Percentiles rank a stretch among this genome's conserved stretches.
Evolutionary conservation across 2,329 filamentous ascomycete species (phyloP).

Genomic region (Penicillium sp.): DNA sequence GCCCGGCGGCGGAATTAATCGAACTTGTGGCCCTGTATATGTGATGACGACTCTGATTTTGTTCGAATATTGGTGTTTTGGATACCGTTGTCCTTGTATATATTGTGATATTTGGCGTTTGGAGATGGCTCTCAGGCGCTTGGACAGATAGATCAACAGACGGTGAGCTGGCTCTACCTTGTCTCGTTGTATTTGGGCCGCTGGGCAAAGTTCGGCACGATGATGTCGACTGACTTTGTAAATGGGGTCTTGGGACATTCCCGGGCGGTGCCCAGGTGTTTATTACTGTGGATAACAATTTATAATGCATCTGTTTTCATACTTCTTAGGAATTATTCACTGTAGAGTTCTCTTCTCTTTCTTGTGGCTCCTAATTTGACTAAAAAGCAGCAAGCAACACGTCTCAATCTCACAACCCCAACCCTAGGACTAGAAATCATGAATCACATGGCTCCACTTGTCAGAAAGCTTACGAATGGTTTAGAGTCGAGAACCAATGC

Average conservation of each 20-base stretch:
- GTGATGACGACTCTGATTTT: slow-evolving; percentile 1
- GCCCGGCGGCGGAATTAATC: slow-evolving; percentile 2
- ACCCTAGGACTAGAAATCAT: too few relatives aligned
- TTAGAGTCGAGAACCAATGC: too few relatives aligned
- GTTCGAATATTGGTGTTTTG: background rate
- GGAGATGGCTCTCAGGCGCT: background rate
- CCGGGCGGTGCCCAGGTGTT: background rate
- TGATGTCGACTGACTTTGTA: background rate
- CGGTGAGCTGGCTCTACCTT: background rate
- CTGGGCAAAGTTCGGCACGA: background rate
- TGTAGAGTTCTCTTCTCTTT: too few relatives aligned
- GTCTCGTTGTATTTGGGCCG: background rate
- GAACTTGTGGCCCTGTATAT: background rate
- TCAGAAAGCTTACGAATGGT: too few relatives aligned
- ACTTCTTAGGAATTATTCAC: too few relatives aligned
- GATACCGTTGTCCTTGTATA: slow-evolving; percentile 2
- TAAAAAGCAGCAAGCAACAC: too few relatives aligned
- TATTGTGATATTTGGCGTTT: background rate
- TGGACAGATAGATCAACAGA: slow-evolving; percentile 1
- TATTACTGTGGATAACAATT: too few relatives aligned
- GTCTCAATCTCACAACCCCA: too few relatives aligned
- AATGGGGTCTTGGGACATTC: background rate
- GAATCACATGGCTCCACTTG: too few relatives aligned
- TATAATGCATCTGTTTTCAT: too few relatives aligned
- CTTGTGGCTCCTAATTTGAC: too few relatives aligned